phyloP scores from a whole-genome alignment of 1,284 basidiomycete species.

The Coniferiporia sulphurascens region DNA sequence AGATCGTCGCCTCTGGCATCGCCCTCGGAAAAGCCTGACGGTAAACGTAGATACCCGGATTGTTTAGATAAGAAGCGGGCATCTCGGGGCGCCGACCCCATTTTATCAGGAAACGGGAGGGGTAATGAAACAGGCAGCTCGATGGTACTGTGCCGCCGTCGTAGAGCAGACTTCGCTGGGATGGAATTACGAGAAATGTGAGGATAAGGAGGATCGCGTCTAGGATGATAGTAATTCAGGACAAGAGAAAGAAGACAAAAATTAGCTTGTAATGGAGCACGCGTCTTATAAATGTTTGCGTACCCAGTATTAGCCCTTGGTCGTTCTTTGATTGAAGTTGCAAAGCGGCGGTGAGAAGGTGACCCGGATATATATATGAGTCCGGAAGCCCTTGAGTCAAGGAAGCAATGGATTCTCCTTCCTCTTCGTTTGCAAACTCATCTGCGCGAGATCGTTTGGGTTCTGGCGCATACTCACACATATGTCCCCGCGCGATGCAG shows the following conservation, averaged over 20 bases:
- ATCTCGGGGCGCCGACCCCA: neutral
- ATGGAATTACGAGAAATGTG: neutral
- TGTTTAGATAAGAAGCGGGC: neutral
- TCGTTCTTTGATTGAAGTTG: neutral
- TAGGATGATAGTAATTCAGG: neutral
- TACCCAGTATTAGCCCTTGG: slow-evolving; percentile 16
- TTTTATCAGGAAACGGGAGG: neutral
- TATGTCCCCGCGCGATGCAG: slow-evolving; percentile 35
- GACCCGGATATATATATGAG: neutral
- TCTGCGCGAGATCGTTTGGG: slow-evolving; percentile 2
- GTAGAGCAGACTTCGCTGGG: neutral
- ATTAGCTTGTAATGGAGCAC: neutral
- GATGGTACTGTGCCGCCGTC: neutral
- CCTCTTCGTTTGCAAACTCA: neutral
- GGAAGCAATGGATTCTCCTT: neutral
- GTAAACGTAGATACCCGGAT: neutral
- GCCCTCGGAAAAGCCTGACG: neutral
- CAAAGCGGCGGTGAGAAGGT: neutral
- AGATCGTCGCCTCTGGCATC: neutral
- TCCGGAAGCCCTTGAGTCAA: neutral
- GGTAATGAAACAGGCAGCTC: neutral
- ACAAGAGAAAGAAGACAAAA: neutral
- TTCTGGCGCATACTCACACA: slow-evolving; percentile 36
- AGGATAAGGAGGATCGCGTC: neutral
- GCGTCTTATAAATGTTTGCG: neutral